A percentile compares a stretch with the other conserved stretches of the same genome.
phyloP scores from a whole-genome alignment of 1,284 basidiomycete species.

The Vanrija sp. region DNA sequence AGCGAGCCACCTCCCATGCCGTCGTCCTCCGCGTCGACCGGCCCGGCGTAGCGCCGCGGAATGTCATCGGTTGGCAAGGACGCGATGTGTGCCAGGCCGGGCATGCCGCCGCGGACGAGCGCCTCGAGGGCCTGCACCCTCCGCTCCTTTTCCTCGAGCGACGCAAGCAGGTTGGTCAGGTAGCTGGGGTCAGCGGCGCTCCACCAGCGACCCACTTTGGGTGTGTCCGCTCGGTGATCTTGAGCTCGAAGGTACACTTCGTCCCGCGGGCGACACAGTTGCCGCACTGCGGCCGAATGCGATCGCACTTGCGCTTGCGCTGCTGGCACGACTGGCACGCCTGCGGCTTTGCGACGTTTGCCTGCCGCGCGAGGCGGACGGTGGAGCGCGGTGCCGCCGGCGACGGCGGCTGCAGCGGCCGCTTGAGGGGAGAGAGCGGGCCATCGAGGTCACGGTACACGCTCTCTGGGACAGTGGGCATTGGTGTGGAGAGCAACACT shows the following conservation, averaged over 20 bases:
- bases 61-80: not conserved
- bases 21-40: too few relatives aligned
- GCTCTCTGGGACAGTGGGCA: too few relatives aligned
- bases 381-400: too few relatives aligned
- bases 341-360: conserved; percentile 4
- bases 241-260: conserved; percentile 11
- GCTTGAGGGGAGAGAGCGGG: too few relatives aligned
- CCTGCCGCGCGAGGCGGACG: not conserved
- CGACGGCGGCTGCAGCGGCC: too few relatives aligned
- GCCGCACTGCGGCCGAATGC: conserved; percentile 6
- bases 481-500: too few relatives aligned
- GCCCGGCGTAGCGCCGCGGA: too few relatives aligned
- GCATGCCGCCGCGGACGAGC: conserved; percentile 1
- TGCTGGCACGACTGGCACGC: conserved; percentile 13
- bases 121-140: conserved; percentile 4
- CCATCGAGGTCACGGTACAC: too few relatives aligned
- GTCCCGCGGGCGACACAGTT: conserved; percentile 11
- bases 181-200: not conserved
- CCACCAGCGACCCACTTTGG: conserved; percentile 2
- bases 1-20: too few relatives aligned
- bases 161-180: conserved; percentile 8
- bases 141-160: conserved; percentile 9
- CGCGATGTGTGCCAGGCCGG: not conserved
- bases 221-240: conserved; percentile 8
- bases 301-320: conserved; percentile 15